Conservation (phyloP, 805 yeast species). For the Zygotorulaspora florentina region DNA sequence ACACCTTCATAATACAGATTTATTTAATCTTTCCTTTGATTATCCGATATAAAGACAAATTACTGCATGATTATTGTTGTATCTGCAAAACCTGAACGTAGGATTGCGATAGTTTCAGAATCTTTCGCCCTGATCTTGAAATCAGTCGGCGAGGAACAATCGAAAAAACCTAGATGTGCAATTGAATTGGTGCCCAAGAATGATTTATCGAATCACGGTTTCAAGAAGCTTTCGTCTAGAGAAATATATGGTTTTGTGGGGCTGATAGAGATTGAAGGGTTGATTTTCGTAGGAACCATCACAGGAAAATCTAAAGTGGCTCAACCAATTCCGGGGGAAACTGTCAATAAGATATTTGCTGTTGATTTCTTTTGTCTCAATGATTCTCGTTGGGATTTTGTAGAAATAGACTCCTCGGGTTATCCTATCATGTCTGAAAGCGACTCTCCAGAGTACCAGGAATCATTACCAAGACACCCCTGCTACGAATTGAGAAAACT, state of each 20-base stretch:
- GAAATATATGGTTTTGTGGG: conserved; percentile 73
- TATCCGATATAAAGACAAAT: background rate
- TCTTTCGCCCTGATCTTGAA: conserved; percentile 47
- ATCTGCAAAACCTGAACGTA: conserved; percentile 23
- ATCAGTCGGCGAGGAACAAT: conserved; percentile 32
- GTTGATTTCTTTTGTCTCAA: conserved; percentile 84
- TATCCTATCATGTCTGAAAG: conserved; percentile 48
- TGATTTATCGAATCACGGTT: conserved; percentile 38
- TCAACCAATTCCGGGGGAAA: conserved; percentile 70
- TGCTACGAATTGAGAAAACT: conserved; percentile 76
- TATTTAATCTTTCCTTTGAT: too few species aligned
- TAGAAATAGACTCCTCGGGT: conserved; percentile 65
- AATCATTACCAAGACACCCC: conserved; percentile 59
- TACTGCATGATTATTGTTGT: conserved; percentile 26
- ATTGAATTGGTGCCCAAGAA: conserved; percentile 45
- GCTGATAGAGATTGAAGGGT: conserved; percentile 61
- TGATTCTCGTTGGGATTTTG: conserved; percentile 72
- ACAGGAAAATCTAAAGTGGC: conserved; percentile 78
- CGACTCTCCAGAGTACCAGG: conserved; percentile 27
- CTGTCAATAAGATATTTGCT: conserved; percentile 72
- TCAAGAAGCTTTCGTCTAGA: conserved; percentile 41
- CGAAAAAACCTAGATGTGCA: conserved; percentile 38
- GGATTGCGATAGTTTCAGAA: conserved; percentile 32
- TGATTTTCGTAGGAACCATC: conserved; percentile 72
- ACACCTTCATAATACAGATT: too few species aligned